Evolutionary conservation across 2,329 filamentous ascomycete genomes (phyloP).

Genomic region (Decorospora gaudefroyi): DNA sequence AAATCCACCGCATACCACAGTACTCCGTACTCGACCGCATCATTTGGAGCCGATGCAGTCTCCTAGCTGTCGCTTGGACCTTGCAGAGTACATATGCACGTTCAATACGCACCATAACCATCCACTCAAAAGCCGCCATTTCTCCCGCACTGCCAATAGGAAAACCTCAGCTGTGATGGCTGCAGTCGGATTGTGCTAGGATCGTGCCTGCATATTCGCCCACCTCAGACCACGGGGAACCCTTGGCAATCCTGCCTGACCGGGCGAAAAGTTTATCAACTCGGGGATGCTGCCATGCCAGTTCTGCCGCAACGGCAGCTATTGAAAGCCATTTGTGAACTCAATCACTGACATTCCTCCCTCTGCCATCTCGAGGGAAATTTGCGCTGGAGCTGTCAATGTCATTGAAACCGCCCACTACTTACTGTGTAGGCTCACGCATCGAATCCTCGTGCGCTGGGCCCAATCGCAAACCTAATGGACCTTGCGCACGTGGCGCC

Average conservation of each 20-base stretch:
- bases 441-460: constrained; percentile 17
- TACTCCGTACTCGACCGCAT: constrained; percentile 11
- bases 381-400: constrained; percentile 5
- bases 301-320: no score
- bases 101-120: constrained; percentile 20
- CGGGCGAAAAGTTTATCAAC: not conserved
- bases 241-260: not conserved
- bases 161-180: constrained; percentile 18
- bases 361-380: no score
- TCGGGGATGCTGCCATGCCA: constrained; percentile 5
- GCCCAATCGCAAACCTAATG: constrained; percentile 14
- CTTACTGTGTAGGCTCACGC: constrained; percentile 15
- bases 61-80: constrained; percentile 14
- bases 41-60: constrained; percentile 17
- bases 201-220: no score
- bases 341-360: no score
- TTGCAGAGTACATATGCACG: constrained; percentile 24
- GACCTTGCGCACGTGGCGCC: constrained; percentile 20
- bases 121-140: constrained; percentile 26
- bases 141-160: constrained; percentile 35
- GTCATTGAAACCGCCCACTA: constrained; percentile 14
- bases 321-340: no score
- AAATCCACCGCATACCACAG: constrained; percentile 7
- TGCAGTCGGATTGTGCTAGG: no score
- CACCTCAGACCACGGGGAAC: not conserved